A percentile compares a stretch with the other conserved stretches of the same genome.
Evolutionary conservation across 371 early-diverging fungal species (phyloP).

Genomic region (Cladochytrium tenue): DNA sequence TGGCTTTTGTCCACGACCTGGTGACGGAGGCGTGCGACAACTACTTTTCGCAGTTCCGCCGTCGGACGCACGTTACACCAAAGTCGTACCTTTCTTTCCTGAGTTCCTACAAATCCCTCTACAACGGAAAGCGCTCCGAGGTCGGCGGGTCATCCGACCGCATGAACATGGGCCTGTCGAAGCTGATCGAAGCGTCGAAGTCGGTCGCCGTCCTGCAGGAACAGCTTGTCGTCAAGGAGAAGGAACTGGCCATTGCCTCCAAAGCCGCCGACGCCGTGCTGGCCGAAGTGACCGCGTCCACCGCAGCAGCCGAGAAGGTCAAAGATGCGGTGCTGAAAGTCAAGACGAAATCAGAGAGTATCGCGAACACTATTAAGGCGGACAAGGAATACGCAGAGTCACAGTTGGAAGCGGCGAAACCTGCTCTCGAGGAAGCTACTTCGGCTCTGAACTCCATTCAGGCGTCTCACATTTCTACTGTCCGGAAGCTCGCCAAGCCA

Average conservation of each 20-base stretch:
- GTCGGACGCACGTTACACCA: constrained; percentile 65
- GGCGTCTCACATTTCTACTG: constrained; percentile 63
- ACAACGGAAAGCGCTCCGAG: constrained; percentile 50
- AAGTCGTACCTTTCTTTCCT: constrained; percentile 64
- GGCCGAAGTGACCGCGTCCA: constrained; percentile 57
- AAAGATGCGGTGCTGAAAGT: constrained; percentile 65
- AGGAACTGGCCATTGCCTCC: constrained; percentile 59
- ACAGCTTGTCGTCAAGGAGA: constrained; percentile 63
- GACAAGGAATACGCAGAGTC: constrained; percentile 59
- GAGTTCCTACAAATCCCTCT: constrained; percentile 52
- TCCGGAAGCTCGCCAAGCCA: constrained; percentile 66
- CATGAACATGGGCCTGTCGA: constrained; percentile 65
- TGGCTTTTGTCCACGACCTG: constrained; percentile 61
- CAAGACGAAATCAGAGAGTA: constrained; percentile 61
- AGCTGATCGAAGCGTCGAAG: constrained; percentile 60
- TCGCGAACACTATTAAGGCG: constrained; percentile 60
- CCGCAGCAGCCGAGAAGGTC: constrained; percentile 61
- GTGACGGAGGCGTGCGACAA: constrained; percentile 60
- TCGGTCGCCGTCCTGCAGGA: constrained; percentile 61
- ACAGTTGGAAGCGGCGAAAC: constrained; percentile 64
- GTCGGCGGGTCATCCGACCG: constrained; percentile 57
- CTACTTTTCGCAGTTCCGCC: constrained; percentile 61
- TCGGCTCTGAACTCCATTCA: constrained; percentile 65
- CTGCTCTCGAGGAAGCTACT: constrained; percentile 63
- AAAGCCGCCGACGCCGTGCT: constrained; percentile 61